A percentile compares a stretch with the other conserved stretches of the same genome.
These are phyloP conservation scores for Cladorrhinum sp. DNA, from an alignment of 2,329 filamentous ascomycete species.

Conservation along the genomic window DNA sequence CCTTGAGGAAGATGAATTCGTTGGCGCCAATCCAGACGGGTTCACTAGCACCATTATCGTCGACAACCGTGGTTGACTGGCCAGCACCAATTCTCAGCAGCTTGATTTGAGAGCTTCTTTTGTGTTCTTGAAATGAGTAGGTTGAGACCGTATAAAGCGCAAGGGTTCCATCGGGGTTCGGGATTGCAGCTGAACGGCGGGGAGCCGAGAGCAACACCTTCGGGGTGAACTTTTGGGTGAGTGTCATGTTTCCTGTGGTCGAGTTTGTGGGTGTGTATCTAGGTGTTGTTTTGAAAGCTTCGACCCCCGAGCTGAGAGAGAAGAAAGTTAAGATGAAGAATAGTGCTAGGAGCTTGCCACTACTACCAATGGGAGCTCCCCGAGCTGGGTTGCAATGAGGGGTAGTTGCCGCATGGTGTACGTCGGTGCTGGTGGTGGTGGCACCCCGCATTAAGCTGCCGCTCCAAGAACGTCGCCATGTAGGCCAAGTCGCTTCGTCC, in stretches of 20 bases:
- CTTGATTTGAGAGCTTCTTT: conserved; percentile 63
- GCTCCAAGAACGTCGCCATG: not conserved
- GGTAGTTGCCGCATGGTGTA: not conserved
- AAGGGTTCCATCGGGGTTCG: conserved; percentile 64
- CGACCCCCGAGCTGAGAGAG: conserved; percentile 36
- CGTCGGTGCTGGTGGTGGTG: not conserved
- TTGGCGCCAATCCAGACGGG: conserved; percentile 73
- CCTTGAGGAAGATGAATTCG: conserved; percentile 56
- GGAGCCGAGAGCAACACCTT: conserved; percentile 75
- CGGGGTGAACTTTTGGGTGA: conserved; percentile 71
- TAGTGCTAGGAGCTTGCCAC: not conserved
- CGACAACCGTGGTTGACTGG: conserved; percentile 62
- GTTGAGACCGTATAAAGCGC: conserved; percentile 68
- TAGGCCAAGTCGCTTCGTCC: not conserved
- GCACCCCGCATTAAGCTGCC: not conserved
- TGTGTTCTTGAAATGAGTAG: conserved; percentile 77
- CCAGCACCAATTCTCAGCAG: conserved; percentile 68
- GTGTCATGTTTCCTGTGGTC: conserved; percentile 55
- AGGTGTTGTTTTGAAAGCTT: not conserved
- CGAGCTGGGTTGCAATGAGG: not conserved
- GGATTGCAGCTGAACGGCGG: conserved; percentile 65
- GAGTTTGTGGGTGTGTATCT: not conserved
- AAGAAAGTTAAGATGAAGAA: conserved; percentile 41
- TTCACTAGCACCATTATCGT: conserved; percentile 64
- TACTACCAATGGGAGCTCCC: not conserved